A percentile compares a stretch with the other conserved stretches of the same genome.
These are phyloP conservation scores for Haematococcus sp. DNA, from an alignment of 139 green algal species.

Conservation along the genomic window DNA sequence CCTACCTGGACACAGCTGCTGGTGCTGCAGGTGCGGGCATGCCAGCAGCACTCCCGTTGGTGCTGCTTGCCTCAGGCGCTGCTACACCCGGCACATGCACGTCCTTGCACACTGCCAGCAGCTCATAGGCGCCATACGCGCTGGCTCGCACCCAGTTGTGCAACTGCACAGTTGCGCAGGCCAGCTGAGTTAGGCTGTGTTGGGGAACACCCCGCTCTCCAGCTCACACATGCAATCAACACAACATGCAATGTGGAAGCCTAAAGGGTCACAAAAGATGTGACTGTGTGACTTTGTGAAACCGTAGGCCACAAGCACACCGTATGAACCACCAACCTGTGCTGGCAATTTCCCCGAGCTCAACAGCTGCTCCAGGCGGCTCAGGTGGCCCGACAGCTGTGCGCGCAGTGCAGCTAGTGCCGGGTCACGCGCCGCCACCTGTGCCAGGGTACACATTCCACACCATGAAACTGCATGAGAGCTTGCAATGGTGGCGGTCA, in stretches of 20 bases:
- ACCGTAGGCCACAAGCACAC: too few relatives aligned
- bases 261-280: too few relatives aligned
- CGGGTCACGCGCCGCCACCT: too few relatives aligned
- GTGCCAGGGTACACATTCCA: neutral
- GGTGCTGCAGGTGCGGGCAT: too few relatives aligned
- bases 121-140: slow-evolving; percentile 19
- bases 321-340: too few relatives aligned
- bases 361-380: neutral
- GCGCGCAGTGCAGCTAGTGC: neutral
- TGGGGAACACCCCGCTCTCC: too few relatives aligned
- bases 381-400: slow-evolving; percentile 5
- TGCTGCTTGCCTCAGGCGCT: neutral
- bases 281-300: too few relatives aligned
- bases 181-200: too few relatives aligned
- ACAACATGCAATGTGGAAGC: neutral
- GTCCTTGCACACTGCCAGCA: slow-evolving; percentile 10
- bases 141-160: slow-evolving; percentile 17
- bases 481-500: too few relatives aligned
- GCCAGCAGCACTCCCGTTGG: neutral
- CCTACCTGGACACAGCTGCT: too few relatives aligned
- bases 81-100: neutral
- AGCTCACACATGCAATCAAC: neutral
- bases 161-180: too few relatives aligned
- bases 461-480: too few relatives aligned
- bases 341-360: neutral